phyloP scores from a whole-genome alignment of 345 rosid genomes.

The Sonneratia caseolaris region DNA sequence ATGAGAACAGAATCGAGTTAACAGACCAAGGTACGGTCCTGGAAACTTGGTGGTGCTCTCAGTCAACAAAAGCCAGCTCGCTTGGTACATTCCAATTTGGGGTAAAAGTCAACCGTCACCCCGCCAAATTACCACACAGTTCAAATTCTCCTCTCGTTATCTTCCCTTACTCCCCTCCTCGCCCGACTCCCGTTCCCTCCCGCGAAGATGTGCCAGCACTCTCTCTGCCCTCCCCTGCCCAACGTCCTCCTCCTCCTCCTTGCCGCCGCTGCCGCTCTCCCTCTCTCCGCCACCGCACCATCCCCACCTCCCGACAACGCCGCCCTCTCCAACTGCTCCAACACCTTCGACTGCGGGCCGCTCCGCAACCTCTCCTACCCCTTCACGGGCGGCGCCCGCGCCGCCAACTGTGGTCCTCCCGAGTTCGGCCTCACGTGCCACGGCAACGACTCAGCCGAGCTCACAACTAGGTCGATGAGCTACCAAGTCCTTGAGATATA shows the following conservation, averaged over 20 bases:
- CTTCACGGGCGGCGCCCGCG: constrained; percentile 36
- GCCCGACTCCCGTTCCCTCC: neutral
- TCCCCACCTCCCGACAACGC: neutral
- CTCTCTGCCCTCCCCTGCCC: too few species aligned
- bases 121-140: neutral
- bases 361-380: constrained; percentile 27
- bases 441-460: constrained; percentile 1
- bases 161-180: neutral
- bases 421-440: constrained; percentile 25
- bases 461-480: constrained; percentile 10
- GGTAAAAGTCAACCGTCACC: constrained; percentile 5
- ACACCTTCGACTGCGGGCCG: constrained; percentile 25
- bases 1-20: too few species aligned
- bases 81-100: too few species aligned
- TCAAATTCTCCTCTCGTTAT: neutral
- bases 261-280: neutral
- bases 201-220: neutral
- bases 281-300: constrained; percentile 1
- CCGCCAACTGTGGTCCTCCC: constrained; percentile 32
- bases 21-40: too few species aligned
- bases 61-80: constrained; percentile 13
- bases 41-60: too few species aligned
- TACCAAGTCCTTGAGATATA: constrained; percentile 19
- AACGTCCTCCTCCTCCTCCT: neutral
- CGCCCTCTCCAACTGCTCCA: constrained; percentile 12